Percentiles rank a stretch among this genome's conserved stretches.
Evolutionary conservation across 2,329 filamentous ascomycete species (phyloP).

Genomic region (Aspergillus sp.): DNA sequence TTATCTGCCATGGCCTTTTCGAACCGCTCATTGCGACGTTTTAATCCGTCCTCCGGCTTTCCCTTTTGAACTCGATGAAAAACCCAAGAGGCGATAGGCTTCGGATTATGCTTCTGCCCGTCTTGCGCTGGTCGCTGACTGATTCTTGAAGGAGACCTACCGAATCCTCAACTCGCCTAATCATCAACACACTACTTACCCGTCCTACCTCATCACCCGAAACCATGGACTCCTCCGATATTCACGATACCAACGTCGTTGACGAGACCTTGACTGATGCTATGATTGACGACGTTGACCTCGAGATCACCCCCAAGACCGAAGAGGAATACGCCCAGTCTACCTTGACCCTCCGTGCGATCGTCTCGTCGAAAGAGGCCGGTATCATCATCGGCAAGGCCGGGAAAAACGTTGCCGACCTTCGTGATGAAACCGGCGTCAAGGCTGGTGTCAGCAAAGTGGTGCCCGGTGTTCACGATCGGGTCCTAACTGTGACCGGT

Average conservation of each 20-base stretch:
- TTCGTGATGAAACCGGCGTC: constrained; percentile 95
- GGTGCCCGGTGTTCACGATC: constrained; percentile 94
- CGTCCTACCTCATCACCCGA: constrained; percentile 8
- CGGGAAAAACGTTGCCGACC: constrained; percentile 95
- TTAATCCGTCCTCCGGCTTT: background rate
- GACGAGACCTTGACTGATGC: constrained; percentile 64
- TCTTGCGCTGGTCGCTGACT: background rate
- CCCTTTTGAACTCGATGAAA: background rate
- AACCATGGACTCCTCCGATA: constrained; percentile 63
- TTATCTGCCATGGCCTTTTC: background rate
- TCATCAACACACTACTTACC: background rate
- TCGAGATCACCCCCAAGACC: constrained; percentile 80
- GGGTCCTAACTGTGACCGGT: constrained; percentile 92
- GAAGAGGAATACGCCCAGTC: constrained; percentile 95
- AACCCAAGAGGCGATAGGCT: background rate
- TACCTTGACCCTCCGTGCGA: constrained; percentile 90
- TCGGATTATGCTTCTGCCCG: background rate
- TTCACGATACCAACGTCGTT: constrained; percentile 55
- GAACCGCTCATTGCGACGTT: background rate
- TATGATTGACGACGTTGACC: constrained; percentile 65
- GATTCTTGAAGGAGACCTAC: background rate
- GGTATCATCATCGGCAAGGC: constrained; percentile 99
- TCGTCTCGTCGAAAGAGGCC: constrained; percentile 98
- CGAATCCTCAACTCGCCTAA: background rate
- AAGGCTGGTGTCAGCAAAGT: constrained; percentile 99